Base-by-base conservation (phyloP, 2,329 filamentous ascomycete species). In the Orbilia javanica region DNA sequence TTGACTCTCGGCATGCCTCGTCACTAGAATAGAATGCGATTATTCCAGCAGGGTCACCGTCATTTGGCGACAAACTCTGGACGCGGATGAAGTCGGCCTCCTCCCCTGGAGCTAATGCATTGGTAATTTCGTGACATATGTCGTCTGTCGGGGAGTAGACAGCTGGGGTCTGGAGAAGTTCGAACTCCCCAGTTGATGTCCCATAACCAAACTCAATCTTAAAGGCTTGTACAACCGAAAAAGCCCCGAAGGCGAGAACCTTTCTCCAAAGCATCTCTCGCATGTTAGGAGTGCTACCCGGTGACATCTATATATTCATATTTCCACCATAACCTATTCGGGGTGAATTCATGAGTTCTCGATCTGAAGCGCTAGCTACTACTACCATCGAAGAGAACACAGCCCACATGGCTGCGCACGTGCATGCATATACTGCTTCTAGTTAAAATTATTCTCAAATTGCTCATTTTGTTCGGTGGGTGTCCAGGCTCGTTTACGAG, bases 141-240 rank as follows among this genome's bases (percentile, higher is more conserved):
- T 22, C 46, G 22, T 71, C 46, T 36, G 42, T 44, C 0, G 44
- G 31, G n/a, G 68, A 44, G 11, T 22, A 46, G 20, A 46, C 44
- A 15, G 29, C 20, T 15, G 55, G 25, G 7, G 68, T 31, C 8
- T 34, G 6, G 1, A 71, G 25, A 3, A 57, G 34, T 46, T 55
- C 15, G 7, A 64, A 20, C 3, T n/a, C 22, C 6, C 22, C 57
- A 4, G 31, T 18, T n/a, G 27, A 15, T 10, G 25, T 13, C 1
- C 22, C 34, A 18, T 55, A 55, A n/a, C 52, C 62, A 15, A 71
- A 71, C 46, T 64, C 39, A n/a, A 64, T 71, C 48, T 20, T 50
- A 18, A 71, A 71, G 5, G 42, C 5, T n/a, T 29, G 15, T 1
- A 42, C 15, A 18, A 10, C 7, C 18, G 25, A 27, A n/a, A 25